Conservation (phyloP, 495 filamentous ascomycete genomes). For the Gamarada debralockiae region DNA sequence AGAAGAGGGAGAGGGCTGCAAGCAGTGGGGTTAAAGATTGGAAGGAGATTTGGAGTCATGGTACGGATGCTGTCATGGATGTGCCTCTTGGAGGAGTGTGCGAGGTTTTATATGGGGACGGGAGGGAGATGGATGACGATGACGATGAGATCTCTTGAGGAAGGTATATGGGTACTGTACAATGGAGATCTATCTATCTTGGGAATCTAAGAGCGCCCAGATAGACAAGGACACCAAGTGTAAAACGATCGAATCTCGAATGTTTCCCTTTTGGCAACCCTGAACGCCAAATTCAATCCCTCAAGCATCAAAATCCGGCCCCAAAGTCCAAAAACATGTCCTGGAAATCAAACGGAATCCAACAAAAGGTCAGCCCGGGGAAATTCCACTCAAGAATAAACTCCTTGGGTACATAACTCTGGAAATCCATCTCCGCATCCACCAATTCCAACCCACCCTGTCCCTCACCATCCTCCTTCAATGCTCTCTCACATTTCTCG, state of each 20-base stretch:
- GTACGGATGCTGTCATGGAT: slow-evolving; percentile 98
- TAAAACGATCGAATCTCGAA: no score
- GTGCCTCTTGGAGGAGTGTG: slow-evolving; percentile 95
- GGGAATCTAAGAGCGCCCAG: no score
- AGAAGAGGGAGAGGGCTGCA: slow-evolving; percentile 40
- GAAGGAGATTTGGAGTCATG: slow-evolving; percentile 79
- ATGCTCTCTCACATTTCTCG: slow-evolving; percentile 42
- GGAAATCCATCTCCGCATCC: slow-evolving; percentile 44
- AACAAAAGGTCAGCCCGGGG: slow-evolving; percentile 46
- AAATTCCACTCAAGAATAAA: slow-evolving; percentile 54
- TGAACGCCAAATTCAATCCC: no score
- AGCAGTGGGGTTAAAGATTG: slow-evolving; percentile 50
- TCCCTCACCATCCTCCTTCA: slow-evolving; percentile 29
- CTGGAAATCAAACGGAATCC: slow-evolving; percentile 36
- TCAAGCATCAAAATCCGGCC: slow-evolving; percentile 6
- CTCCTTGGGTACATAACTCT: slow-evolving; percentile 47
- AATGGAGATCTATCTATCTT: no score
- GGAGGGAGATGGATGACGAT: slow-evolving; percentile 34
- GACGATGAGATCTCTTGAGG: not conserved
- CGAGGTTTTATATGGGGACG: slow-evolving; percentile 74
- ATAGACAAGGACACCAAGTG: no score
- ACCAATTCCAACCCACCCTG: slow-evolving; percentile 27
- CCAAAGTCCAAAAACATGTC: slow-evolving; percentile 21
- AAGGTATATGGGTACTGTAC: no score
- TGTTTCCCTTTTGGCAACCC: no score